These are phyloP conservation scores for Somion occarium DNA, from an alignment of 1,284 basidiomycete genomes.

Conservation along the genomic window DNA sequence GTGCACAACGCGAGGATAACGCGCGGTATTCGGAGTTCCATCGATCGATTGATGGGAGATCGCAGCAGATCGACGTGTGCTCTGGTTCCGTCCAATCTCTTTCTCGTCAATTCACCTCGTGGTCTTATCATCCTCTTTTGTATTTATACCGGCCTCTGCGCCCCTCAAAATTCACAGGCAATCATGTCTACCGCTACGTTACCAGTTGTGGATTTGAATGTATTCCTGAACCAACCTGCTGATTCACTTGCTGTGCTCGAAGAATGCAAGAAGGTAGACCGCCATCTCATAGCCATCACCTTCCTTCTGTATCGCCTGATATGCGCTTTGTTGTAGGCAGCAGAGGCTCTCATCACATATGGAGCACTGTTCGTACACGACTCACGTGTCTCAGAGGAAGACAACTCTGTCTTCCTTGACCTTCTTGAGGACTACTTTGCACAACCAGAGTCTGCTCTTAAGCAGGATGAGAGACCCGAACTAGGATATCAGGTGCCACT, in stretches of 20 bases:
- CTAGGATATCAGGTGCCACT: slow-evolving; percentile 52
- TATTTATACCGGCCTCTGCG: not conserved
- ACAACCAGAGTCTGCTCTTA: slow-evolving; percentile 57
- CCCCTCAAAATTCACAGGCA: not conserved
- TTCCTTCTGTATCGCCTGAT: not conserved
- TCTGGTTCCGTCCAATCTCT: not conserved
- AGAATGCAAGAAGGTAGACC: slow-evolving; percentile 64
- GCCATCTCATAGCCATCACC: not conserved
- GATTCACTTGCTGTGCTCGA: slow-evolving; percentile 42
- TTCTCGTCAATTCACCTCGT: not conserved
- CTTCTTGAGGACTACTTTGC: slow-evolving; percentile 86
- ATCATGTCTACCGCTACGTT: slow-evolving; percentile 36
- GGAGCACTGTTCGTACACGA: slow-evolving; percentile 83
- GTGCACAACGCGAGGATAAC: not conserved
- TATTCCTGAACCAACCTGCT: slow-evolving; percentile 52
- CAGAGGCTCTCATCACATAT: slow-evolving; percentile 73
- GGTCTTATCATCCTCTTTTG: not conserved
- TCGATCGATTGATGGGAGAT: not conserved
- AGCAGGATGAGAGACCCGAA: slow-evolving; percentile 78
- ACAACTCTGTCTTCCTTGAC: slow-evolving; percentile 78
- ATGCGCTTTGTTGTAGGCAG: slow-evolving; percentile 50
- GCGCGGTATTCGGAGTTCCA: not conserved
- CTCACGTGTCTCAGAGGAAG: slow-evolving; percentile 75
- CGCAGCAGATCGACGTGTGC: not conserved
- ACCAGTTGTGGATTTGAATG: slow-evolving; percentile 77